Base-by-base conservation (phyloP, 768 basidiomycete genomes). In the Sarcodon aspratus region DNA sequence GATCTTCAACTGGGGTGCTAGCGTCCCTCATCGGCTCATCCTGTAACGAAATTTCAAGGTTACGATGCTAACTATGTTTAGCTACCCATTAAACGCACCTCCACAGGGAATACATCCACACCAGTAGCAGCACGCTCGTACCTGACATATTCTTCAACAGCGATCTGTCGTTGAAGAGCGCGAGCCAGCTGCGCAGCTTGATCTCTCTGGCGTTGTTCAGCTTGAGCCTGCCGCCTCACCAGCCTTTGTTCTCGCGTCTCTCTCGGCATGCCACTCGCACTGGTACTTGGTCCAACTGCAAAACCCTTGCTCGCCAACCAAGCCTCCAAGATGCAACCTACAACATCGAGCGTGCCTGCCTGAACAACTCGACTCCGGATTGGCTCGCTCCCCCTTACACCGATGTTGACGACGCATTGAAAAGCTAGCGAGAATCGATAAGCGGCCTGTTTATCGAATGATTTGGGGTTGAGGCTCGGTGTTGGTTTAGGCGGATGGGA, bases 331-430 rank as follows among this genome's bases (percentile, higher is more conserved):
- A 97, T 86, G 53, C 89, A 90, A 6, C 91, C 92, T 1, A 96
- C 93, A 5, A 96, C 88, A 54, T 94, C 89, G 27, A 97, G 71
- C 0, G 91, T 90, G 13, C 95, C 93, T 0, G 93, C 92, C 65
- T 96, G 90, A 5, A 97, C 95, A 13, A 97, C 93, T 9, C 93
- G 75, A 54, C 84, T 84, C 40, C 95, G 71, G 58, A 97, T 94
- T 15, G 80, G 79, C 64, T 98, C 93, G 50, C 79, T 85, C n/a
- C 95, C 95, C 32, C 95, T 72, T 0, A 98, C 94, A 35, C 95
- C 95, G 58, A 97, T 91, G 64, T 99, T 98, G 53, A 94, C 93
- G 42, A 98, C 82, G 59, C 91, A 96, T 61, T 97, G 93, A 61
- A 99, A 94, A 1, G 95, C 95, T 50, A 97, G 78, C 0, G 85